Percentiles rank a stretch among this genome's conserved stretches.
Conservation (phyloP, 208 protist genomes). For the Trypanosoma melophagium region DNA sequence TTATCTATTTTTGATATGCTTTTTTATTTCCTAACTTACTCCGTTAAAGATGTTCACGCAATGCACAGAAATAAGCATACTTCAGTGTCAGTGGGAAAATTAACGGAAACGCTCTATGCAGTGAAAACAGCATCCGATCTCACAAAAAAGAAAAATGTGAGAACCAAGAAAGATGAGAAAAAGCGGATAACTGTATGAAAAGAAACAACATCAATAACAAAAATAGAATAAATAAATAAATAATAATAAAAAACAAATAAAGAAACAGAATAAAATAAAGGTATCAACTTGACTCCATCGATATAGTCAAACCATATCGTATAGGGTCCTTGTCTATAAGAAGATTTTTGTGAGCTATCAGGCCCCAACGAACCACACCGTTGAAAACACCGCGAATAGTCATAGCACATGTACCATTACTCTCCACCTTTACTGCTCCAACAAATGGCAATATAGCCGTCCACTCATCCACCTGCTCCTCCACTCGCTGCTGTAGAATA, state of each 20-base stretch:
- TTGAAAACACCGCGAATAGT: conserved; percentile 77
- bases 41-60: too few species aligned
- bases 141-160: neutral
- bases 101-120: conserved; percentile 4
- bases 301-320: conserved; percentile 62
- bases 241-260: too few species aligned
- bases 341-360: conserved; percentile 66
- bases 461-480: conserved; percentile 27
- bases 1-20: too few species aligned
- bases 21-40: too few species aligned
- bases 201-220: conserved; percentile 14
- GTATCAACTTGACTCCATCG: conserved; percentile 44
- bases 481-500: conserved; percentile 26
- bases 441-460: conserved; percentile 52
- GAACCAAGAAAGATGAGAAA: neutral
- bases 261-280: neutral
- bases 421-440: conserved; percentile 70
- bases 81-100: too few species aligned
- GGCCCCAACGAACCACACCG: conserved; percentile 63
- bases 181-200: neutral
- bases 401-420: conserved; percentile 53
- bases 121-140: neutral
- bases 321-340: conserved; percentile 29
- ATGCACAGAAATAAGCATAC: too few species aligned
- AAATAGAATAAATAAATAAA: conserved; percentile 3